Percentiles rank a stretch among this genome's conserved stretches.
phyloP scores from a whole-genome alignment of 345 rosid genomes.

The Hibiscus mutabilis region DNA sequence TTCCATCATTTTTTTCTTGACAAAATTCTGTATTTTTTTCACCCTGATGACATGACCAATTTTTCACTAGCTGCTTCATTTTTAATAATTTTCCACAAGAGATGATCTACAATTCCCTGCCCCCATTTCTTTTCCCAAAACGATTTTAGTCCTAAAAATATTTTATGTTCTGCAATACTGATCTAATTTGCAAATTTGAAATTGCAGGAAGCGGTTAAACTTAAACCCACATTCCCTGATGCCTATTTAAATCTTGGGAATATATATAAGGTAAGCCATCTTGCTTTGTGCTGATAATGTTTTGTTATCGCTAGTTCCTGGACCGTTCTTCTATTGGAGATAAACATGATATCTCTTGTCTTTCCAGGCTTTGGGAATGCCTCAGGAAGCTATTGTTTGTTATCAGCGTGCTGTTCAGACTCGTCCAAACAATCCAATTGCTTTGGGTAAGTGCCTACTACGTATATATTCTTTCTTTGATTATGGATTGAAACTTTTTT shows the following conservation, averaged over 20 bases:
- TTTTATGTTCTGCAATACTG: not conserved
- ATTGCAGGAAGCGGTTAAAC: conserved; percentile 88
- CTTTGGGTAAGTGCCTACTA: conserved; percentile 56
- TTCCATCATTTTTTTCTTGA: not conserved
- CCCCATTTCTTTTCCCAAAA: not conserved
- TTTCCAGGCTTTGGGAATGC: conserved; percentile 88
- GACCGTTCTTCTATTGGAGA: conserved; percentile 21
- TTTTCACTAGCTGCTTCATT: not conserved
- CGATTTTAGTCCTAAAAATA: not conserved
- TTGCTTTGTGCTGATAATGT: conserved; percentile 20
- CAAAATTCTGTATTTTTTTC: not conserved
- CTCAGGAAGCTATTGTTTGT: conserved; percentile 85
- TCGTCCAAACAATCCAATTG: conserved; percentile 76
- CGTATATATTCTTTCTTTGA: not conserved
- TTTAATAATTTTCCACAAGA: not conserved
- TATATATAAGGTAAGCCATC: conserved; percentile 82
- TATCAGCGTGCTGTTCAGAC: conserved; percentile 87
- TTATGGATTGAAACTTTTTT: not conserved
- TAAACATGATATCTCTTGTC: conserved; percentile 34
- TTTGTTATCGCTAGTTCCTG: conserved; percentile 28
- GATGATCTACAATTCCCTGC: not conserved
- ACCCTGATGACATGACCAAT: not conserved
- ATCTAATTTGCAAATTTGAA: not conserved
- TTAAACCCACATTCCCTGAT: conserved; percentile 88
- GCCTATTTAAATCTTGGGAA: conserved; percentile 95